These are phyloP conservation scores for Exophiala lecanii-corni DNA, from an alignment of 2,329 filamentous ascomycete genomes.

Conservation along the genomic window DNA sequence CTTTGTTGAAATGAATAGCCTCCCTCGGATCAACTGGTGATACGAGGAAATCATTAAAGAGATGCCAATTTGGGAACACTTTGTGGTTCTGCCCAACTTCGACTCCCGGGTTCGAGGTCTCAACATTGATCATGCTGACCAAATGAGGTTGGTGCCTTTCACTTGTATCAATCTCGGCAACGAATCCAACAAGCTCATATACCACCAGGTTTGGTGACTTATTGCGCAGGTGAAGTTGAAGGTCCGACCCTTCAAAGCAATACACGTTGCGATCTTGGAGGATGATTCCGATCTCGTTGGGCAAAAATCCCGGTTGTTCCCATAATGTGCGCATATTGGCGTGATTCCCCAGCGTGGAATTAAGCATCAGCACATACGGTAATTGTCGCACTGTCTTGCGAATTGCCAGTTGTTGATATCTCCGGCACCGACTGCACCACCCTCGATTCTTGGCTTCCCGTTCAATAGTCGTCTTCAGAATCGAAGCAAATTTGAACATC, in stretches of 20 bases:
- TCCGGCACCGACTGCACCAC: constrained; percentile 87
- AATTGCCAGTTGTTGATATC: constrained; percentile 83
- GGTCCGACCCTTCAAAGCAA: constrained; percentile 88
- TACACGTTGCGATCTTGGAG: constrained; percentile 88
- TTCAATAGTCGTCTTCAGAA: constrained; percentile 89
- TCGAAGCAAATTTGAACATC: constrained; percentile 68
- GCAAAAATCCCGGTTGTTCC: constrained; percentile 85
- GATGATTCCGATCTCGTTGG: constrained; percentile 88
- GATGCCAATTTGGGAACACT: constrained; percentile 62
- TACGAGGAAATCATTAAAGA: constrained; percentile 97
- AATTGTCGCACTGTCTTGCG: constrained; percentile 78
- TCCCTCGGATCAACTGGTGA: constrained; percentile 74
- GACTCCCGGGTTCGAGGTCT: constrained; percentile 53
- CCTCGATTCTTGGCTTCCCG: constrained; percentile 82
- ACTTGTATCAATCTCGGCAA: constrained; percentile 81
- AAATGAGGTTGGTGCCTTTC: constrained; percentile 85
- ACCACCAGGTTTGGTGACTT: constrained; percentile 77
- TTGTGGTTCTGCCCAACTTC: constrained; percentile 58
- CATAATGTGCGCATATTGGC: constrained; percentile 72
- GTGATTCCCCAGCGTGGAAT: constrained; percentile 67
- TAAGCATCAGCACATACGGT: constrained; percentile 82
- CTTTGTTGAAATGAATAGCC: constrained; percentile 80
- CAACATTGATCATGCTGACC: constrained; percentile 84
- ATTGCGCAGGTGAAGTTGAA: constrained; percentile 72
- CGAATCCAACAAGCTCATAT: constrained; percentile 86